Evolutionary conservation across 441 rosid genomes (phyloP).

Genomic region (Hura crepitans): DNA sequence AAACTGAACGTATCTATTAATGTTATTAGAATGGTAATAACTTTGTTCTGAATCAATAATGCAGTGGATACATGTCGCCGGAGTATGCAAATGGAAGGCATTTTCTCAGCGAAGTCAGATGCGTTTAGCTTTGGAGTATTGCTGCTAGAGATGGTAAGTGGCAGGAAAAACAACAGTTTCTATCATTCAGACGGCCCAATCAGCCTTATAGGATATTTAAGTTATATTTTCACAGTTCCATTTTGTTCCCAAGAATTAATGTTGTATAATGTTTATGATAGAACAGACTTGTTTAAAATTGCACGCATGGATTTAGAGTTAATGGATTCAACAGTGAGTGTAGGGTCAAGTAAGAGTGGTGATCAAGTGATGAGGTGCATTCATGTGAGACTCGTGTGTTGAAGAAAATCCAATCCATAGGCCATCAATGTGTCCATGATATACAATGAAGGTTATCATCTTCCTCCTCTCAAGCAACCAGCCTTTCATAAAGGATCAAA

Average conservation of each 20-base stretch:
- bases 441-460: not conserved
- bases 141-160: not conserved
- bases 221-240: not conserved
- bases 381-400: conserved; percentile 16
- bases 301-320: conserved; percentile 10
- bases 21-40: not conserved
- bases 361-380: conserved; percentile 5
- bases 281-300: not conserved
- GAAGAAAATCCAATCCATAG: conserved; percentile 20
- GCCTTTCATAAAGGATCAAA: conserved; percentile 7
- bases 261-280: not conserved
- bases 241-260: too few species aligned
- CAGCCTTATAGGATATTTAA: conserved; percentile 3
- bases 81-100: conserved; percentile 14
- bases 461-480: conserved; percentile 10
- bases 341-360: not conserved
- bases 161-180: not conserved
- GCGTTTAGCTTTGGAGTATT: conserved; percentile 14
- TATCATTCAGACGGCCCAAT: not conserved
- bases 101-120: conserved; percentile 8
- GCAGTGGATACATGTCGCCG: conserved; percentile 13
- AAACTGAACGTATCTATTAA: not conserved
- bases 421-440: conserved; percentile 21
- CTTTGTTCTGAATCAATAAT: not conserved
- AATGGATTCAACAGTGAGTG: not conserved